These are phyloP conservation scores for Sporothrix pseudoabietina DNA, from an alignment of 2,329 filamentous ascomycete species.

Conservation along the genomic window DNA sequence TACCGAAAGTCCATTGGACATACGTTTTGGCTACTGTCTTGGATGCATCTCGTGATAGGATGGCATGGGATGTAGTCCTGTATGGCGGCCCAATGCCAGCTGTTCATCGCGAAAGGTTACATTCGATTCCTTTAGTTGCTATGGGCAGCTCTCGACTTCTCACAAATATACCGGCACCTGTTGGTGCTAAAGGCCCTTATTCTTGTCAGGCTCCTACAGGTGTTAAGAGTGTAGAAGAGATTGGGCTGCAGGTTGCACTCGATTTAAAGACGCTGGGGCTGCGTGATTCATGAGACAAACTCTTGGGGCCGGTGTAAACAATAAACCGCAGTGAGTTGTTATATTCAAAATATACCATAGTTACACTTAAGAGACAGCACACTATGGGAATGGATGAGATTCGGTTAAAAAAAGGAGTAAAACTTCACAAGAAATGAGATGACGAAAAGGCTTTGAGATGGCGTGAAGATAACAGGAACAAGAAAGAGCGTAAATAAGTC, in stretches of 20 bases:
- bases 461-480: background rate
- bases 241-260: slow-evolving; percentile 35
- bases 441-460: background rate
- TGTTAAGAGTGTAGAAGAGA: slow-evolving; percentile 28
- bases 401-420: background rate
- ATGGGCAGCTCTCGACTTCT: background rate
- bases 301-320: background rate
- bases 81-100: slow-evolving; percentile 19
- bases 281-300: slow-evolving; percentile 11
- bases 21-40: background rate
- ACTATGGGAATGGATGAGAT: background rate
- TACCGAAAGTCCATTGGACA: background rate
- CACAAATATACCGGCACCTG: background rate
- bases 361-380: background rate
- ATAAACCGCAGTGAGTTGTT: too few relatives aligned
- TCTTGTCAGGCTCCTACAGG: slow-evolving; percentile 19
- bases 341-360: background rate
- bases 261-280: background rate
- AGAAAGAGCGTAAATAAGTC: background rate
- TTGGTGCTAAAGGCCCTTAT: background rate
- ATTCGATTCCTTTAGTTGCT: background rate
- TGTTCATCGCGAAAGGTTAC: background rate
- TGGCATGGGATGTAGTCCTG: background rate
- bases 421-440: background rate
- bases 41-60: background rate